phyloP scores from a whole-genome alignment of 495 filamentous ascomycete species.

The Beverwykella pulmonaria region DNA sequence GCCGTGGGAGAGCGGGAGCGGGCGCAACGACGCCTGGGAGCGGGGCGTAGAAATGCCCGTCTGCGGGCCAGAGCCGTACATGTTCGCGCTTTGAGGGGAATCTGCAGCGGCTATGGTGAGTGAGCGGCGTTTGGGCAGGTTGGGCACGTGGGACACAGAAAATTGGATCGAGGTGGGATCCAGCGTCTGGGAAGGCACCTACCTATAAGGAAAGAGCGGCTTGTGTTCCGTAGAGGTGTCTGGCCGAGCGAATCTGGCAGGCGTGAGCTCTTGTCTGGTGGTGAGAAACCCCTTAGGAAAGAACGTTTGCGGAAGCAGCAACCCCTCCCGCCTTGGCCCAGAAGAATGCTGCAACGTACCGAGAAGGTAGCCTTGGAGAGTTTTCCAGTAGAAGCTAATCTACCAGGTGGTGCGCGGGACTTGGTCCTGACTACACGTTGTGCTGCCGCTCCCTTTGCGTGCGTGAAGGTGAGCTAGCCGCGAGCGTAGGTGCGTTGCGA shows the following conservation, averaged over 20 bases:
- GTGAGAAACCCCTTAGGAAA: neutral
- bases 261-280: neutral
- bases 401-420: constrained; percentile 27
- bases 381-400: constrained; percentile 34
- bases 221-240: neutral
- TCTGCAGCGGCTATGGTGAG: constrained; percentile 4
- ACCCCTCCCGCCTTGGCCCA: neutral
- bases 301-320: neutral
- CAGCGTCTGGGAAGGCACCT: neutral
- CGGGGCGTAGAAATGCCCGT: constrained; percentile 95
- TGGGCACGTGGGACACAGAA: no score
- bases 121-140: neutral
- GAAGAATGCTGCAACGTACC: neutral
- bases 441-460: constrained; percentile 29
- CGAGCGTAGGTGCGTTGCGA: neutral
- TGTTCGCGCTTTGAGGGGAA: constrained; percentile 48
- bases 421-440: constrained; percentile 22
- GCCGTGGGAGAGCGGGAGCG: constrained; percentile 85
- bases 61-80: constrained; percentile 90
- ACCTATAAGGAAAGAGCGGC: neutral
- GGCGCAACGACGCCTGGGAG: constrained; percentile 82
- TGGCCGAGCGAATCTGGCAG: neutral
- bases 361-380: neutral
- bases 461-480: constrained; percentile 9
- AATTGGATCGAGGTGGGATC: no score